Conservation (phyloP, 1,139 yeast species). For the Nakaseomyces kungkrabaensis region DNA sequence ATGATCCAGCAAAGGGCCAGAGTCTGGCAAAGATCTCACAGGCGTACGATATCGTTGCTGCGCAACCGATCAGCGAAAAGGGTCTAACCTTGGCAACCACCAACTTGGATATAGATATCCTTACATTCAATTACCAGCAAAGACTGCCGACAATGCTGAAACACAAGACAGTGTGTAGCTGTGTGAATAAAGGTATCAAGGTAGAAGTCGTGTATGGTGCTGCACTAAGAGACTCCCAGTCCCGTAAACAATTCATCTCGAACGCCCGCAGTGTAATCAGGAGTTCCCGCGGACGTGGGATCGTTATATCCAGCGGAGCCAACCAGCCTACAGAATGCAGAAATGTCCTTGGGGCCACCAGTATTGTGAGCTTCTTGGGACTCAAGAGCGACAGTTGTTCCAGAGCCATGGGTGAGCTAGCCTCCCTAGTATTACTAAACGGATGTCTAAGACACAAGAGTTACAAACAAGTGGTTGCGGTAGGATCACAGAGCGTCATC, state of each 20-base stretch:
- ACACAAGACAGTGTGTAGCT: constrained; percentile 78
- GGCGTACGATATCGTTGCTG: constrained; percentile 70
- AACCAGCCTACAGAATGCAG: constrained; percentile 48
- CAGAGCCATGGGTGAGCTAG: constrained; percentile 47
- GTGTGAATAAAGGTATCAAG: constrained; percentile 64
- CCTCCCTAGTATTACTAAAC: constrained; percentile 54
- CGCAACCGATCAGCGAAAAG: constrained; percentile 71
- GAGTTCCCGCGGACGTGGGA: constrained; percentile 71
- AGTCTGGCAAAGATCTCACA: constrained; percentile 52
- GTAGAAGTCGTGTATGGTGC: constrained; percentile 69
- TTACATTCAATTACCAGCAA: constrained; percentile 58
- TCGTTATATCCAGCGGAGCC: constrained; percentile 74
- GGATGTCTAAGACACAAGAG: constrained; percentile 65
- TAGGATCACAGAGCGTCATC: constrained; percentile 32
- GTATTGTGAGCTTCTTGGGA: constrained; percentile 61
- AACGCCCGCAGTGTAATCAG: constrained; percentile 72
- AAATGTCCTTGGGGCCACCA: constrained; percentile 57
- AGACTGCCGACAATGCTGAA: constrained; percentile 69
- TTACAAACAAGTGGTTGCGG: constrained; percentile 54
- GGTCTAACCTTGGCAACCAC: constrained; percentile 65
- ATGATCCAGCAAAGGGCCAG: constrained; percentile 71
- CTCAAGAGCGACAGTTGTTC: constrained; percentile 44
- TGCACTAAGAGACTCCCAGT: constrained; percentile 36
- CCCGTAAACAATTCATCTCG: constrained; percentile 52
- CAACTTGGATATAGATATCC: constrained; percentile 57